These are phyloP conservation scores for Solanum hybrid DNA, from an alignment of 305 asterid species.

Conservation along the genomic window DNA sequence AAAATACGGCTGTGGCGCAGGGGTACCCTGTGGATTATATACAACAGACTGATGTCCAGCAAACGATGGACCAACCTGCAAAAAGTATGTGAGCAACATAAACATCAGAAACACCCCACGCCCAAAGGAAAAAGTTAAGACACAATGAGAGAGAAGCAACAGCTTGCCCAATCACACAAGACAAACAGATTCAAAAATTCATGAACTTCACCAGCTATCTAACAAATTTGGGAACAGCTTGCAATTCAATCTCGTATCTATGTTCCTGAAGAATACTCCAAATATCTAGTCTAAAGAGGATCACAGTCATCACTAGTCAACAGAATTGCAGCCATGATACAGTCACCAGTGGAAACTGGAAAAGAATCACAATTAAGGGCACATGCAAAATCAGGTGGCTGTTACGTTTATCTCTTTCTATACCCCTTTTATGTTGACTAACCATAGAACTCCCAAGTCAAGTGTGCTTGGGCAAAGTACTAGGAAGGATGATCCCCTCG, in stretches of 20 bases:
- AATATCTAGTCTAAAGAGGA: background rate
- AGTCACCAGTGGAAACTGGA: background rate
- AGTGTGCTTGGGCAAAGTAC: background rate
- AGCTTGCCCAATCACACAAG: background rate
- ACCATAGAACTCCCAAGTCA: background rate
- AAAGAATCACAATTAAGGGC: background rate
- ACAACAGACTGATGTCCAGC: slow-evolving; percentile 62
- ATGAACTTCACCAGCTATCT: background rate
- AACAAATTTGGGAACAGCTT: background rate
- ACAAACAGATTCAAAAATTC: background rate
- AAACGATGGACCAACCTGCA: slow-evolving; percentile 61
- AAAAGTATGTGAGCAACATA: slow-evolving; percentile 2
- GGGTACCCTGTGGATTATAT: slow-evolving; percentile 64
- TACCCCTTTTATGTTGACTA: background rate
- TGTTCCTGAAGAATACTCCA: background rate
- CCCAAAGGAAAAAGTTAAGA: background rate
- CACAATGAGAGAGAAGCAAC: background rate
- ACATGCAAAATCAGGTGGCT: background rate
- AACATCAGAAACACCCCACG: background rate
- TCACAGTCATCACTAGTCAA: background rate
- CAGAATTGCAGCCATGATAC: background rate
- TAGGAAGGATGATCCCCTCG: background rate
- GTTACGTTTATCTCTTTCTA: background rate
- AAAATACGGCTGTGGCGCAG: slow-evolving; percentile 61
- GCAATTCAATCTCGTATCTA: background rate